Base-by-base conservation (phyloP, 2,329 filamentous ascomycete species). In the Diaporthe velutina region DNA sequence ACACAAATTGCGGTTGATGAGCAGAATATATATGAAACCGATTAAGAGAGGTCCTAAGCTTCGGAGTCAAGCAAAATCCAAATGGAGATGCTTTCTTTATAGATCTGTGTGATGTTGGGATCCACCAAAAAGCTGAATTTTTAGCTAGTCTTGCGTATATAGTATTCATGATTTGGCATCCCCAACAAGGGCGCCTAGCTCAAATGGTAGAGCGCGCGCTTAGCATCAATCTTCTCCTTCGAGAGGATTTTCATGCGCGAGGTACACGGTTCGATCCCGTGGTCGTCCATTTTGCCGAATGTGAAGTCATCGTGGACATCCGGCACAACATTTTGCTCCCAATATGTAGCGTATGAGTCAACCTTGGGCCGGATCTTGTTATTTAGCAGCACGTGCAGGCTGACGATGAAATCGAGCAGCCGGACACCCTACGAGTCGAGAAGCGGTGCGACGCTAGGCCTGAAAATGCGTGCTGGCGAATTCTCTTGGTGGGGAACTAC, bases 141-240 rank as follows among this genome's bases (percentile, higher is more conserved):
- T n/a, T n/a, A n/a, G n/a, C n/a, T n/a, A n/a, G n/a, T n/a, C n/a
- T n/a, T n/a, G n/a, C n/a, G 25, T 3, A 10, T 15, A 66, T 66
- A 2, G 17, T n/a, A 15, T 2, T 5, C 19, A 48, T 25, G 8
- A 12, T 1, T n/a, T 4, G 0, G 9, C 19, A 3, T n/a, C 1
- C 1, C 5, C 10, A 15, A 6, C 42, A 66, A 35, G 61, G 61
- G 61, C 61, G 61, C 50, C 61, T 66, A 66, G 61, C 61, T 66
- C 61, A 66, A 66, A 66, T 66, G 61, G 61, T 66, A 66, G 61
- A 66, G 61, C 60, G 60, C 60, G 60, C 60, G 60, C 60, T 64
- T 64, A 64, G 60, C 60, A 64, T 33, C 5, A 30, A 19, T 64
- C 17, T 1, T 64, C 58, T 61, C 8, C 9, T 45, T 6, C 3